Base-by-base conservation (phyloP, 1,284 basidiomycete genomes). In the Leccinum fallax region DNA sequence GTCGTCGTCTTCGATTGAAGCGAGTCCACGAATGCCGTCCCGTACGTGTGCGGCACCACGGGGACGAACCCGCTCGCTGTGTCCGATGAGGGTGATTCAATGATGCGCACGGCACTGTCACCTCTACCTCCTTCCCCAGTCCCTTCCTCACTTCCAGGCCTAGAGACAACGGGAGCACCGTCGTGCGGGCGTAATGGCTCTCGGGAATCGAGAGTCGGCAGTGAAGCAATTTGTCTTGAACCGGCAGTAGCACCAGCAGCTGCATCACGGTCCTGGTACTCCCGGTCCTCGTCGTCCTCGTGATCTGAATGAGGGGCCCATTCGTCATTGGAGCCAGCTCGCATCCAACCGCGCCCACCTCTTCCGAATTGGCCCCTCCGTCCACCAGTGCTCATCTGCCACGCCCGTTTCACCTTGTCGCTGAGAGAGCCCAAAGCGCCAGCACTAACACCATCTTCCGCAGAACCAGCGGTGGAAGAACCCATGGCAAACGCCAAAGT, bases 301-400 rank as follows among this genome's bases (percentile, higher is more conserved):
- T 36, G 63, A 63, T 65, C 70, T 24, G 70, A 64, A 56, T 75
- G 71, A 54, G 65, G 59, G 38, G 77, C 77, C 76, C 75, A 78
- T 58, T 79, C 78, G 54, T 79, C 77, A 48, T 71, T 66, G 52
- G 74, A 78, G 38, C 76, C 74, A 53, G 81, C 76, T 59, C 76
- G 74, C 13, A 80, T 71, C 81, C 82, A 83, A 34, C 80, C 79
- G 56, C 76, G 73, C 59, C 68, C 68, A 61, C 71, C 67, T 62
- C 71, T 70, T 60, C 64, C 67, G 8, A 68, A 64, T 49, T 32
- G 28, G 11, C 54, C 52, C 1, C 56, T 53, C 48, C 48, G 19
- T 49, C 48, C 21, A 15, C 49, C 49, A 26, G 21, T 51, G 21
- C 49, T 24, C 21, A 26, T 30, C 58, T 48, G 24, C 55, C 59